Evolutionary conservation across 2,329 filamentous ascomycete species (phyloP).

Genomic region (Balansia obtecta): DNA sequence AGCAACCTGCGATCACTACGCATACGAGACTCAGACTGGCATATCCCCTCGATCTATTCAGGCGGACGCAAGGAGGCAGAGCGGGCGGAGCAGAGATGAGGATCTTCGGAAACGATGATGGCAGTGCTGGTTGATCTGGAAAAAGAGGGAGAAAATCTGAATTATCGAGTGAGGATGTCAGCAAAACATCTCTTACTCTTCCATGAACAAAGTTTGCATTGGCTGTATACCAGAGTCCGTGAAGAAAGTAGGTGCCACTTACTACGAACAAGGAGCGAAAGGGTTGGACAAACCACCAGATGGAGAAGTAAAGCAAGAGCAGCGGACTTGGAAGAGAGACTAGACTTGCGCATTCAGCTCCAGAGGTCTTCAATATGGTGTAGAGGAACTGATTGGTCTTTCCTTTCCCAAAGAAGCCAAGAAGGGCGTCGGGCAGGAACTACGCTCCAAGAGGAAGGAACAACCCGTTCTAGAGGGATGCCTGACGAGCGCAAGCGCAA

Average conservation of each 20-base stretch:
- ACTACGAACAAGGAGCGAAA: not conserved
- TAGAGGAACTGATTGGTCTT: not conserved
- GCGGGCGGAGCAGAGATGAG: slow-evolving; percentile 7
- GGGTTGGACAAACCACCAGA: not conserved
- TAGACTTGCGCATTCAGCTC: not conserved
- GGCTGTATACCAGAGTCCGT: not conserved
- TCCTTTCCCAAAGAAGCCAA: not conserved
- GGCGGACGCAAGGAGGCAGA: slow-evolving; percentile 4
- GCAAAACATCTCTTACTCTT: slow-evolving; percentile 1
- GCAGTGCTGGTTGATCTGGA: slow-evolving; percentile 5
- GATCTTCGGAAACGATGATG: slow-evolving; percentile 6
- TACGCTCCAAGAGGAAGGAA: not conserved
- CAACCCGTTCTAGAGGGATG: not conserved
- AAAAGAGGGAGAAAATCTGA: slow-evolving; percentile 4
- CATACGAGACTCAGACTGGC: slow-evolving; percentile 22
- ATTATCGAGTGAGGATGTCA: slow-evolving; percentile 3
- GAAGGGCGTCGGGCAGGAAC: not conserved
- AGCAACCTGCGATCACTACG: slow-evolving; percentile 25
- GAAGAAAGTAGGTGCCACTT: slow-evolving; percentile 2
- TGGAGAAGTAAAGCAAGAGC: slow-evolving; percentile 1
- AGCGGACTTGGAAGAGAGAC: not conserved
- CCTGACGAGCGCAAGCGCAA: not conserved
- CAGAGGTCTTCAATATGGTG: not conserved
- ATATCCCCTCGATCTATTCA: slow-evolving; percentile 11
- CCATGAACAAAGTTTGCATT: not conserved